These are phyloP conservation scores for Atkinsonella hypoxylon DNA, from an alignment of 2,329 filamentous ascomycete genomes.

Conservation along the genomic window DNA sequence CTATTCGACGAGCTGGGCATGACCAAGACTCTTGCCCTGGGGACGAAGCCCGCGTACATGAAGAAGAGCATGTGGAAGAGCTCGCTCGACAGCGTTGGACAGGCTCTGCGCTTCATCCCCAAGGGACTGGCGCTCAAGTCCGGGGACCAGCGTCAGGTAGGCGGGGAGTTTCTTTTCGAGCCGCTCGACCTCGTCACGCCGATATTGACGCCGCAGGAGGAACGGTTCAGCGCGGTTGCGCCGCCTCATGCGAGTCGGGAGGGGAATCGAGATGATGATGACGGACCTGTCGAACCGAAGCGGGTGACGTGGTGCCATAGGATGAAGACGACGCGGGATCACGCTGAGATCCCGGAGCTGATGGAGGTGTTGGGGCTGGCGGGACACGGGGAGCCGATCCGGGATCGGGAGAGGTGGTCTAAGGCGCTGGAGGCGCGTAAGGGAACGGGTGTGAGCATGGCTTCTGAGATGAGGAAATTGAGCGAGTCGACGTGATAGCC, in stretches of 20 bases:
- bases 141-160: conserved; percentile 57
- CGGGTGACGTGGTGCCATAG: conserved; percentile 67
- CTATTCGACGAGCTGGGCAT: conserved; percentile 60
- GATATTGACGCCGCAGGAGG: conserved; percentile 29
- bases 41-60: conserved; percentile 52
- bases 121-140: conserved; percentile 48
- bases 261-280: conserved; percentile 16
- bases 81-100: conserved; percentile 40
- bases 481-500: conserved; percentile 17
- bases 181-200: conserved; percentile 33
- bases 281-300: conserved; percentile 36
- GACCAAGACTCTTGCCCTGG: conserved; percentile 50
- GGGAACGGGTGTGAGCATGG: conserved; percentile 41
- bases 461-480: conserved; percentile 33
- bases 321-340: conserved; percentile 69
- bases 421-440: conserved; percentile 36
- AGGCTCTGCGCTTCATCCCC: conserved; percentile 46
- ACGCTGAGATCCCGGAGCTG: conserved; percentile 58
- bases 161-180: conserved; percentile 71
- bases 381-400: conserved; percentile 24
- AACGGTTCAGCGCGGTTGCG: conserved; percentile 14
- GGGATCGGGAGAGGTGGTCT: conserved; percentile 32
- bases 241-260: conserved; percentile 9
- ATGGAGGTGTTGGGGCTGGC: conserved; percentile 50
- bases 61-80: conserved; percentile 39